Base-by-base conservation (phyloP, 2,329 filamentous ascomycete species). In the Clarireedia sp. region DNA sequence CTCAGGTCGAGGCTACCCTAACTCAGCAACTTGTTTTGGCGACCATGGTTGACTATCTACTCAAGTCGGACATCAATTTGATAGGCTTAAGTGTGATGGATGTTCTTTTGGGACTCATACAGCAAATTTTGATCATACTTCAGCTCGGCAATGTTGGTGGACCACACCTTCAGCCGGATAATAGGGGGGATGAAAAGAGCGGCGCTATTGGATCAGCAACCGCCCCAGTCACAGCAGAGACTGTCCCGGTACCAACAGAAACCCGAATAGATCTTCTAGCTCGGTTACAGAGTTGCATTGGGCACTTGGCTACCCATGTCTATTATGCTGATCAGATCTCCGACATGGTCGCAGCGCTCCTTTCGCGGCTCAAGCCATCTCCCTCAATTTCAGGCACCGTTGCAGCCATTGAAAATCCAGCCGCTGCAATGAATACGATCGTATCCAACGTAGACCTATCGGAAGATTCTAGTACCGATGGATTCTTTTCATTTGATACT, bases 81-180 rank as follows among this genome's bases (percentile, higher is more conserved):
- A 96, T 99, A 59, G 94, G 94, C 1, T 76, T 99, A 46, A 96
- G 91, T 68, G 87, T 97, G 51, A 97, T 97, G 85, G 94, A 99
- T 69, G 85, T 97, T 17, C 75, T 97, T 26, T 77, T 95, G 14
- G 87, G 90, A 1, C 77, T 99, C 14, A 82, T 96, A 60, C 86
- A 89, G 61, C 90, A 95, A 67, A 87, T 92, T 68, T 82, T 90
- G 62, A 80, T 84, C 64, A 75, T 95, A 8, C 78, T 96, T 14
- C 87, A 89, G 64, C 77, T 89, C 26, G 73, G 73, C 44, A 73
- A 74, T 44, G 57, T 48, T 19, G 54, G 51, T 51, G 58, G 60
- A n/a, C 60, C 57, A 46, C 63, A 64, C 62, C 71, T 72, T 52
- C 70, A 67, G 56, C 65, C 68, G 46, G 60, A 59, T 41, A 65